These are phyloP conservation scores for Chiua sp. DNA, from an alignment of 1,284 basidiomycete species.

Conservation along the genomic window DNA sequence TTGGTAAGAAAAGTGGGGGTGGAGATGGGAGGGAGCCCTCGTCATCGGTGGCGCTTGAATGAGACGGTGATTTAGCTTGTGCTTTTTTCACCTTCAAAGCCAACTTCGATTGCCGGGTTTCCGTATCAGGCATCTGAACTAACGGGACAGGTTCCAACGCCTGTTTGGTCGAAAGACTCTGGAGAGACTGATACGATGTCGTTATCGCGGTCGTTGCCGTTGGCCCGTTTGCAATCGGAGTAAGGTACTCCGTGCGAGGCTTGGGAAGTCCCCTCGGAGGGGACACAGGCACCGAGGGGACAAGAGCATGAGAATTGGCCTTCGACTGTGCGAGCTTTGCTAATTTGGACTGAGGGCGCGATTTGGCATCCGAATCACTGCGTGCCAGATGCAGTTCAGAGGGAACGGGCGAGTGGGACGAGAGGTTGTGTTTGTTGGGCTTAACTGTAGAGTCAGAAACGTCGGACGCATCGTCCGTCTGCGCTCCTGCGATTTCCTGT, in stretches of 20 bases:
- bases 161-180: conserved; percentile 47
- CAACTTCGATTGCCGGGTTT: conserved; percentile 63
- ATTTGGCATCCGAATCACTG: conserved; percentile 30
- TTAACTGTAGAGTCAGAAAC: conserved; percentile 30
- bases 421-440: conserved; percentile 9
- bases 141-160: conserved; percentile 26
- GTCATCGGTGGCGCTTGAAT: conserved; percentile 43
- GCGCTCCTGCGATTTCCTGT: conserved; percentile 8
- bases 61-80: conserved; percentile 44
- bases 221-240: conserved; percentile 74
- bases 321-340: conserved; percentile 71
- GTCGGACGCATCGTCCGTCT: conserved; percentile 24
- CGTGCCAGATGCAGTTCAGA: conserved; percentile 13
- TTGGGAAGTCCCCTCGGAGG: conserved; percentile 42
- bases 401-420: conserved; percentile 6
- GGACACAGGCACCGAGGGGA: conserved; percentile 41
- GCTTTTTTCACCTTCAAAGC: conserved; percentile 69
- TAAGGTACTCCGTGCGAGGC: conserved; percentile 67
- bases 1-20: conserved; percentile 62
- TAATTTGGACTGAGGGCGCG: conserved; percentile 66
- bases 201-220: conserved; percentile 82
- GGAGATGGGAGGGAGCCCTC: conserved; percentile 40
- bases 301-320: conserved; percentile 43
- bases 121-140: conserved; percentile 34
- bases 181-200: conserved; percentile 71